phyloP scores from a whole-genome alignment of 805 yeast species.

The Starmera pachycereana region DNA sequence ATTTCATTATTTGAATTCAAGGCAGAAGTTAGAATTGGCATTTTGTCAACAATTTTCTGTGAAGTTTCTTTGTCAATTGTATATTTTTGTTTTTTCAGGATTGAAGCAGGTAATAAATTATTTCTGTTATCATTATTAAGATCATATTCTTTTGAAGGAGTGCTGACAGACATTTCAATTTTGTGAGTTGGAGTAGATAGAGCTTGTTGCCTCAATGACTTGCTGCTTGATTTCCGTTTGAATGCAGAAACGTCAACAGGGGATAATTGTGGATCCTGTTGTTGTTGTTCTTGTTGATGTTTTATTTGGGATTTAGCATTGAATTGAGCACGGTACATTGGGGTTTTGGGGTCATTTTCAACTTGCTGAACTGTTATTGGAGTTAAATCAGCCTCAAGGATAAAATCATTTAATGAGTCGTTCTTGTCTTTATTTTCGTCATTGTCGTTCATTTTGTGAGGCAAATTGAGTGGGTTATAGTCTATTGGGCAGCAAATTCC shows the following conservation, averaged over 20 bases:
- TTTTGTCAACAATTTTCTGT: conserved; percentile 6
- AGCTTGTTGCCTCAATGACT: background rate
- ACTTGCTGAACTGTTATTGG: conserved; percentile 11
- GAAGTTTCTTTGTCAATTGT: conserved; percentile 14
- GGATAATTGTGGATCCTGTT: background rate
- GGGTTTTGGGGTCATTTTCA: conserved; percentile 18
- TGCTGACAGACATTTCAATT: too few species aligned
- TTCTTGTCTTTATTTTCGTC: too few species aligned
- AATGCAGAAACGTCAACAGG: background rate
- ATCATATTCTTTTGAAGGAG: too few species aligned
- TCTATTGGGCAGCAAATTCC: too few species aligned
- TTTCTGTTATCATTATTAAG: background rate
- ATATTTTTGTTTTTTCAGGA: conserved; percentile 13
- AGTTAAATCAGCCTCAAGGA: conserved; percentile 5
- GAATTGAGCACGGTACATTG: conserved; percentile 10
- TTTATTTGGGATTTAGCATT: background rate
- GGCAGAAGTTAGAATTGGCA: conserved; percentile 15
- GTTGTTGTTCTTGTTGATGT: conserved; percentile 8
- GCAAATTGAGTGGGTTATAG: too few species aligned
- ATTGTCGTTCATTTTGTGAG: too few species aligned
- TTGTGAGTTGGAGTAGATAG: background rate
- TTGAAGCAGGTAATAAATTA: conserved; percentile 1
- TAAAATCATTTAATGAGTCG: too few species aligned
- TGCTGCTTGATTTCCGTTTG: background rate
- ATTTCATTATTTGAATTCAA: conserved; percentile 16